A percentile compares a stretch with the other conserved stretches of the same genome.
Conservation (phyloP, 2,329 filamentous ascomycete species). For the Tolypocladium amazonense region DNA sequence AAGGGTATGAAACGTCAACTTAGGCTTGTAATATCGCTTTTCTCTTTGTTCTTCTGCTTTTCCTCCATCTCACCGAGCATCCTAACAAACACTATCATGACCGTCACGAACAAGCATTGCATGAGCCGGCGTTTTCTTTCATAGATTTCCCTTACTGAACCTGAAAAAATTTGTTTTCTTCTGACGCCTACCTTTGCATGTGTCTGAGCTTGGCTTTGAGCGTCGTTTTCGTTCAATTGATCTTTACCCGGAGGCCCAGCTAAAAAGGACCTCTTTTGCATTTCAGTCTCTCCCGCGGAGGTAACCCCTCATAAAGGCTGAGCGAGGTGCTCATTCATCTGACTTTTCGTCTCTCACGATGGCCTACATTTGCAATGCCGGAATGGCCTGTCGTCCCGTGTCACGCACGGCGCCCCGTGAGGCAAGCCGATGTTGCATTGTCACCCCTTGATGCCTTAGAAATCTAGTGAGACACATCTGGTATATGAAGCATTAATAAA, state of each 20-base stretch:
- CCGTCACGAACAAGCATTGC: slow-evolving; percentile 15
- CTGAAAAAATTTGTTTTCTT: slow-evolving; percentile 6
- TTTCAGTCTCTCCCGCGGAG: not conserved
- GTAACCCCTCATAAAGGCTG: not conserved
- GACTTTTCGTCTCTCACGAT: not conserved
- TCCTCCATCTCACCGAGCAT: not conserved
- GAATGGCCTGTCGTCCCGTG: no score
- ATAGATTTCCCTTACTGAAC: slow-evolving; percentile 21
- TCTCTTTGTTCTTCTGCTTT: not conserved
- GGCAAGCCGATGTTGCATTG: not conserved
- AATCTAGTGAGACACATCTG: not conserved
- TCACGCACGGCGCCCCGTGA: not conserved
- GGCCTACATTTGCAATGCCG: not conserved
- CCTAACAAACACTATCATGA: slow-evolving; percentile 7
- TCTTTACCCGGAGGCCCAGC: not conserved
- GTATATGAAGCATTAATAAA: not conserved
- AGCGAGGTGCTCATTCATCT: not conserved
- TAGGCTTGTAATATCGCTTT: not conserved
- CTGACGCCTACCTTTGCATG: not conserved
- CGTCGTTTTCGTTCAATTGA: not conserved
- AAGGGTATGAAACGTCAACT: not conserved
- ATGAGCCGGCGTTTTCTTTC: slow-evolving; percentile 14
- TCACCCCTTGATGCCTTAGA: not conserved
- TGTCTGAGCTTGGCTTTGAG: not conserved
- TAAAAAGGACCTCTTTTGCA: not conserved